These are phyloP conservation scores for Fusarium sp. DNA, from an alignment of 2,329 filamentous ascomycete genomes.

Conservation along the genomic window DNA sequence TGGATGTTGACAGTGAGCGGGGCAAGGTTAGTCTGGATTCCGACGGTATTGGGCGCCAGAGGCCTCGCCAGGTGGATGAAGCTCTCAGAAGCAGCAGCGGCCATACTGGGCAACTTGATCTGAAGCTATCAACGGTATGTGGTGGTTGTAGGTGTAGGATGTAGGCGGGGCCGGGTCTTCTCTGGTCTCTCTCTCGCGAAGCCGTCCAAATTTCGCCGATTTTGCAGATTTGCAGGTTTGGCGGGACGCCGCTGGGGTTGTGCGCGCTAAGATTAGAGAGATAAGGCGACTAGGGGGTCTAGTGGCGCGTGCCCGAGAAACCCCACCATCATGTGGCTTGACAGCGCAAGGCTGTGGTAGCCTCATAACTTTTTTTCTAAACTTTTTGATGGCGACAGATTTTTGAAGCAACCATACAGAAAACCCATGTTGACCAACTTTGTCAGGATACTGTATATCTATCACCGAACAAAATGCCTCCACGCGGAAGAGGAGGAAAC, in stretches of 20 bases:
- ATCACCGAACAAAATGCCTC: slow-evolving; percentile 50
- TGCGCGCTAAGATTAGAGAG: slow-evolving; percentile 66
- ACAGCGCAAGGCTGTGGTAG: slow-evolving; percentile 56
- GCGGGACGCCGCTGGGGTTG: slow-evolving; percentile 64
- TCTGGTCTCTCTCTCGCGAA: slow-evolving; percentile 50
- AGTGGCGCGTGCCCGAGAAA: slow-evolving; percentile 50
- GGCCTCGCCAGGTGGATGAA: slow-evolving; percentile 97
- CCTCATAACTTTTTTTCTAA: slow-evolving; percentile 53
- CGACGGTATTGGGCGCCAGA: slow-evolving; percentile 84
- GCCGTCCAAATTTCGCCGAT: slow-evolving; percentile 59
- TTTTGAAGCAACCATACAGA: neutral
- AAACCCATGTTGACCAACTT: neutral
- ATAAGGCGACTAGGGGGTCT: slow-evolving; percentile 52
- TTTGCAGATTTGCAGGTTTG: slow-evolving; percentile 61
- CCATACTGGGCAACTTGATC: slow-evolving; percentile 75
- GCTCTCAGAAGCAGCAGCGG: slow-evolving; percentile 80
- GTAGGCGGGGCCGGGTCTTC: slow-evolving; percentile 42
- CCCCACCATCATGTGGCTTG: slow-evolving; percentile 56
- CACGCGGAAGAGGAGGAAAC: slow-evolving; percentile 55
- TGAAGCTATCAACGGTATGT: slow-evolving; percentile 31
- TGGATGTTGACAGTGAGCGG: slow-evolving; percentile 96
- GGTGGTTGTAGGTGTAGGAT: slow-evolving; percentile 38
- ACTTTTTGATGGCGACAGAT: neutral
- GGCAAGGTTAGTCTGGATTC: slow-evolving; percentile 87
- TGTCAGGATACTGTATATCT: too few species aligned